Percentiles rank a stretch among this genome's conserved stretches.
Conservation (phyloP, 2,329 filamentous ascomycete species). For the Alternaria sp. region DNA sequence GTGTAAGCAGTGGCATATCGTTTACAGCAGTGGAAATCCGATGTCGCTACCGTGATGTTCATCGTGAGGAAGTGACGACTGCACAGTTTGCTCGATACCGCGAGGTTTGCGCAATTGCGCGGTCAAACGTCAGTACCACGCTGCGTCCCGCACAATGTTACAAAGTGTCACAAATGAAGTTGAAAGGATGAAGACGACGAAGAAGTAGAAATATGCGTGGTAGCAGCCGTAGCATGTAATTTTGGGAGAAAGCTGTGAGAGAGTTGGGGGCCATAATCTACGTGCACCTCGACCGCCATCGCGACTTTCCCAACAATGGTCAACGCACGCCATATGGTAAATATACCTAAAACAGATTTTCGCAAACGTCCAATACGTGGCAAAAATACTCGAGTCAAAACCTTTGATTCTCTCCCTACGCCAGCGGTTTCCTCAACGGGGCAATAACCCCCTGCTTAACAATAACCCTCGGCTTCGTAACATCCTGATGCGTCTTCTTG, state of each 20-base stretch:
- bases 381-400: no score
- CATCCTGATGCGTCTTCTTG: constrained; percentile 92
- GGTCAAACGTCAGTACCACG: constrained; percentile 4
- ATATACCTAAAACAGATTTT: neutral
- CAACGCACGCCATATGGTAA: neutral
- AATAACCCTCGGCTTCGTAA: constrained; percentile 87
- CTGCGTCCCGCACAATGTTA: neutral
- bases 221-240: neutral
- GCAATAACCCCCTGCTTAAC: constrained; percentile 94
- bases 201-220: neutral
- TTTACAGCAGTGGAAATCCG: neutral
- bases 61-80: constrained; percentile 10
- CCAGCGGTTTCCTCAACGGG: constrained; percentile 81
- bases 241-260: neutral
- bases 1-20: neutral
- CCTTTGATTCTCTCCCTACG: constrained; percentile 32
- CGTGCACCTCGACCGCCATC: neutral
- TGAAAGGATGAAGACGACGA: neutral
- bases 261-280: neutral
- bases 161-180: neutral
- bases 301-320: neutral
- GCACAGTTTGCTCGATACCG: constrained; percentile 3
- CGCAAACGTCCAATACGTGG: neutral
- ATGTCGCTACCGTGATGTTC: neutral
- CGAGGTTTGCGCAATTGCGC: constrained; percentile 31